A percentile compares a stretch with the other conserved stretches of the same genome.
phyloP scores from a whole-genome alignment of 2,329 filamentous ascomycete genomes.

The Scortechinia acanthostroma region DNA sequence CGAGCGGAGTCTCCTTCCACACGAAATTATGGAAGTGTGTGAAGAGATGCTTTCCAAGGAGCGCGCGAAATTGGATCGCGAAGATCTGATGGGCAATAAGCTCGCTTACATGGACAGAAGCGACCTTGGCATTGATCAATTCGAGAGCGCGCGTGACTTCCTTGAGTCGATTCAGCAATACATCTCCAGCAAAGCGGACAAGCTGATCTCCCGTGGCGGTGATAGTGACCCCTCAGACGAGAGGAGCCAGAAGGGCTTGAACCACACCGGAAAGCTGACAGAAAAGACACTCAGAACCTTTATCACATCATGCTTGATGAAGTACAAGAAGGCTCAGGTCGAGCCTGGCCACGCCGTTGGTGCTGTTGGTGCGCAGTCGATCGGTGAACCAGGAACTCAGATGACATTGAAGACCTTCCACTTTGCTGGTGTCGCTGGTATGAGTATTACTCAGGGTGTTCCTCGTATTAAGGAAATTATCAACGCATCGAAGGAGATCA shows the following conservation, averaged over 20 bases:
- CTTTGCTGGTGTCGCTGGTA: conserved; percentile 98
- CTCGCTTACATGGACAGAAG: conserved; percentile 66
- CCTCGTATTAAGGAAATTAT: conserved; percentile 99
- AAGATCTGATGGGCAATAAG: conserved; percentile 43
- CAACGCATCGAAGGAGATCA: conserved; percentile 91
- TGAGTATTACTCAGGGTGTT: conserved; percentile 99
- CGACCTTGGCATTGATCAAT: conserved; percentile 66
- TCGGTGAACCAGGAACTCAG: conserved; percentile 94
- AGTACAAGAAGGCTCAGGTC: conserved; percentile 84
- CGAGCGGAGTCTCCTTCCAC: conserved; percentile 66
- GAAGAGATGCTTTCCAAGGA: conserved; percentile 61
- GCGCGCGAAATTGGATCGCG: conserved; percentile 53
- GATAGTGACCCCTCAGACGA: conserved; percentile 32
- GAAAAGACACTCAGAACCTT: conserved; percentile 67
- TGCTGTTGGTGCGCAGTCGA: conserved; percentile 92
- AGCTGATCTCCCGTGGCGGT: conserved; percentile 43
- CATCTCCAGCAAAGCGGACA: conserved; percentile 53
- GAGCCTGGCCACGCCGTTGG: conserved; percentile 94
- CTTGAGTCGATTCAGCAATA: conserved; percentile 71
- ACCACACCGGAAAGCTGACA: conserved; percentile 80
- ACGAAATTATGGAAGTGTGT: conserved; percentile 66
- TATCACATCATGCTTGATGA: conserved; percentile 74
- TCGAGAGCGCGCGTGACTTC: conserved; percentile 78
- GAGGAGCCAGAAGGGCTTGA: conserved; percentile 24
- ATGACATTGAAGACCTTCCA: conserved; percentile 99